phyloP scores from a whole-genome alignment of 257 asterid species.

The Plantago ovata region DNA sequence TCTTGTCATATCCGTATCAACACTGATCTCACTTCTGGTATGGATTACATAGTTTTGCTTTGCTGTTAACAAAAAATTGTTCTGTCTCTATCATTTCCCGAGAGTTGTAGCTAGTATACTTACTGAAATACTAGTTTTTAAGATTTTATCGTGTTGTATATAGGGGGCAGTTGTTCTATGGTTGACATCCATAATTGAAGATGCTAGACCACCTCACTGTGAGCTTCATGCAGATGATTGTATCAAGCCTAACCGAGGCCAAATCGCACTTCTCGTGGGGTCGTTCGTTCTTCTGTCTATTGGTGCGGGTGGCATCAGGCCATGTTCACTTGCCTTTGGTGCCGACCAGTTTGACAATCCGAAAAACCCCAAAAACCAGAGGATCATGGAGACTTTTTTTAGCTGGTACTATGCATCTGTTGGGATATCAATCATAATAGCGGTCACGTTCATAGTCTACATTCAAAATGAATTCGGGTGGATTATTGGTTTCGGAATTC shows the following conservation, averaged over 20 bases:
- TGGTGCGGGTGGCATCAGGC: conserved; percentile 72
- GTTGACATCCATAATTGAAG: conserved; percentile 49
- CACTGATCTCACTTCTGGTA: conserved; percentile 42
- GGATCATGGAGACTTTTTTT: conserved; percentile 53
- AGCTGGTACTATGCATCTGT: conserved; percentile 64
- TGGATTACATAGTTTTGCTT: no score
- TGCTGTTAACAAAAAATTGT: no score
- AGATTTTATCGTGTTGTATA: neutral
- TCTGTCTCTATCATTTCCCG: no score
- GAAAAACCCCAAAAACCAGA: conserved; percentile 39
- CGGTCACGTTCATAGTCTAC: conserved; percentile 49
- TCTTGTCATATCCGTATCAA: conserved; percentile 45
- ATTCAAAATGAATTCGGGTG: conserved; percentile 51
- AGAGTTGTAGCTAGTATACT: no score
- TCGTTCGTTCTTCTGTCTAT: conserved; percentile 53
- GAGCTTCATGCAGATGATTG: conserved; percentile 30
- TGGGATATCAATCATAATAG: conserved; percentile 41
- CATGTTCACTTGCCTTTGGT: conserved; percentile 75
- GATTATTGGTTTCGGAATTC: conserved; percentile 64
- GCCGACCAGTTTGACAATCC: conserved; percentile 69
- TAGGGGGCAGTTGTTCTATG: conserved; percentile 48
- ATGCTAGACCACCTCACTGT: conserved; percentile 42
- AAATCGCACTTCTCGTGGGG: conserved; percentile 39
- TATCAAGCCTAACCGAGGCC: conserved; percentile 34
- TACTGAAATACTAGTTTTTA: no score